These are phyloP conservation scores for Lentinula detonsa DNA, from an alignment of 768 basidiomycete species.

Conservation along the genomic window DNA sequence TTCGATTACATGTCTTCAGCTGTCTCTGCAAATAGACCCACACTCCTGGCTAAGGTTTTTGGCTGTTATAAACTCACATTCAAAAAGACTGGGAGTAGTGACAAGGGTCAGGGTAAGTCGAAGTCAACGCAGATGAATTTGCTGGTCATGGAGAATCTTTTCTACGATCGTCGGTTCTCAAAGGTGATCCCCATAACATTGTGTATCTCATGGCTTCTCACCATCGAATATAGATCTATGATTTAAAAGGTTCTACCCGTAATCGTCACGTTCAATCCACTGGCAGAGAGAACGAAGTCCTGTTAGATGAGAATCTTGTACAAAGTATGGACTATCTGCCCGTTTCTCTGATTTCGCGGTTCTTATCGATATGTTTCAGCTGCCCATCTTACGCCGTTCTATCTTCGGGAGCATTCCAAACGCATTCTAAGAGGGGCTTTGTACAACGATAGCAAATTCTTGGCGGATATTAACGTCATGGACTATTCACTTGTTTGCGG, in stretches of 20 bases:
- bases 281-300: conserved; percentile 85
- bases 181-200: conserved; percentile 43
- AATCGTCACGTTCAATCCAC: conserved; percentile 92
- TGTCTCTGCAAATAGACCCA: conserved; percentile 82
- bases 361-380: conserved; percentile 37
- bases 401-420: conserved; percentile 95
- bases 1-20: conserved; percentile 99
- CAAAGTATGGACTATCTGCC: conserved; percentile 54
- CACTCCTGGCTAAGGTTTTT: conserved; percentile 92
- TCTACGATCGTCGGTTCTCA: conserved; percentile 87
- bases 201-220: neutral
- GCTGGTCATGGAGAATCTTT: conserved; percentile 96
- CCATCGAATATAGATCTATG: conserved; percentile 66
- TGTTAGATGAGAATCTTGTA: conserved; percentile 94
- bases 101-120: conserved; percentile 54
- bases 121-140: conserved; percentile 92
- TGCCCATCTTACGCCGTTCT: conserved; percentile 83
- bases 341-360: conserved; percentile 2
- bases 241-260: conserved; percentile 92
- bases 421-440: conserved; percentile 86
- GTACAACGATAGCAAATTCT: conserved; percentile 92
- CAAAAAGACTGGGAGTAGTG: conserved; percentile 64
- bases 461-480: conserved; percentile 93
- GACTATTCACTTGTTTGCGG: conserved; percentile 97
- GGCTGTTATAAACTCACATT: conserved; percentile 95